Percentiles rank a stretch among this genome's conserved stretches.
Conservation (phyloP, 305 asterid species). For the Solanum chacoense region DNA sequence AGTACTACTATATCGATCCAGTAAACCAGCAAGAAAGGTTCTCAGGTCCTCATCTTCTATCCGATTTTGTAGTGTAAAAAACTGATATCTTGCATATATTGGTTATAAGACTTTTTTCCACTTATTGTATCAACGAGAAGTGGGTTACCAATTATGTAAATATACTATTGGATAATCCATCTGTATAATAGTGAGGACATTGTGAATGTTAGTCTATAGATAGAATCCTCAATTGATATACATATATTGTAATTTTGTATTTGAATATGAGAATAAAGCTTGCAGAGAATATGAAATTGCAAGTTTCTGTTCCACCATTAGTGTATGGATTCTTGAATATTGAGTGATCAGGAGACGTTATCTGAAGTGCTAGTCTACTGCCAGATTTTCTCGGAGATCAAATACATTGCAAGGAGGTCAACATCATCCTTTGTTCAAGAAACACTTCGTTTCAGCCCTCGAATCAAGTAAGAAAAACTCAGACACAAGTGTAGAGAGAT, state of each 20-base stretch:
- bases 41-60: slow-evolving; percentile 31
- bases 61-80: slow-evolving; percentile 55
- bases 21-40: slow-evolving; percentile 48
- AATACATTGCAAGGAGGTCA: not conserved
- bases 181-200: slow-evolving; percentile 2
- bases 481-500: not conserved
- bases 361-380: not conserved
- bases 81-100: not conserved
- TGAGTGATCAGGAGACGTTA: not conserved
- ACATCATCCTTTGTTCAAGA: not conserved
- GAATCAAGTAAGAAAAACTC: not conserved
- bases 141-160: slow-evolving; percentile 3
- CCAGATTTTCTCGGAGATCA: not conserved
- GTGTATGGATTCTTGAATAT: not conserved
- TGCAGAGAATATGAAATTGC: not conserved
- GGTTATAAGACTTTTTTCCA: not conserved
- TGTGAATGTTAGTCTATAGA: slow-evolving; percentile 1
- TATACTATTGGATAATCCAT: slow-evolving; percentile 5
- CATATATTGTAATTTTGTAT: not conserved
- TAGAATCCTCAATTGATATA: not conserved
- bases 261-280: slow-evolving; percentile 6
- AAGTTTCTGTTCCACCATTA: not conserved
- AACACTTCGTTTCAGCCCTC: not conserved
- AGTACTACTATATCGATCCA: slow-evolving; percentile 35
- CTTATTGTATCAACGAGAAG: not conserved